A percentile compares a stretch with the other conserved stretches of the same genome.
These are phyloP conservation scores for Nepenthes alata DNA, from an alignment of 179 eudicot genomes.

Conservation along the genomic window DNA sequence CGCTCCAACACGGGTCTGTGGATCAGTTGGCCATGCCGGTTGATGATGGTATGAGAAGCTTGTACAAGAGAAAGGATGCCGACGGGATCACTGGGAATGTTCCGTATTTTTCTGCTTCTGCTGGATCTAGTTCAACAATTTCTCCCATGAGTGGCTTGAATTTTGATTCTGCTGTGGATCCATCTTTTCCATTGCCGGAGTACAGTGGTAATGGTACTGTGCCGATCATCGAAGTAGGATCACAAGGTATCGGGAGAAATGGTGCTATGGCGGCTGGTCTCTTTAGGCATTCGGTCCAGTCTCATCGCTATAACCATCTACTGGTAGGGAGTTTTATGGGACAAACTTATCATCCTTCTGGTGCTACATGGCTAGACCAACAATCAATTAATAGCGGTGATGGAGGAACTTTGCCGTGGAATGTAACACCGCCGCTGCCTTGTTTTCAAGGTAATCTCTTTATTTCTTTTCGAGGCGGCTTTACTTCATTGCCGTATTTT, in stretches of 20 bases:
- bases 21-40: slow-evolving; percentile 37
- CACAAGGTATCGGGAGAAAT: slow-evolving; percentile 32
- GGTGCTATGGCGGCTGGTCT: slow-evolving; percentile 37
- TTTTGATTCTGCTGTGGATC: slow-evolving; percentile 42
- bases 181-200: slow-evolving; percentile 35
- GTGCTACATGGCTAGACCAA: slow-evolving; percentile 53
- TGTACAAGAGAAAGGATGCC: slow-evolving; percentile 59
- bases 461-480: not conserved
- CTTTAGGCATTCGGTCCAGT: slow-evolving; percentile 29
- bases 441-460: slow-evolving; percentile 49
- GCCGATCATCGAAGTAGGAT: slow-evolving; percentile 32
- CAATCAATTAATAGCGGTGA: slow-evolving; percentile 33
- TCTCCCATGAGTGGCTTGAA: slow-evolving; percentile 31
- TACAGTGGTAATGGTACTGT: slow-evolving; percentile 31
- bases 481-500: not conserved
- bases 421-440: slow-evolving; percentile 41
- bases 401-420: slow-evolving; percentile 38
- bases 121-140: slow-evolving; percentile 58
- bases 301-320: slow-evolving; percentile 32
- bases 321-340: slow-evolving; percentile 44
- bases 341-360: slow-evolving; percentile 42
- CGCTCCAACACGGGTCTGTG: slow-evolving; percentile 35
- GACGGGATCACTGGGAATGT: slow-evolving; percentile 38
- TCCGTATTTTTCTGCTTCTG: slow-evolving; percentile 39
- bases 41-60: slow-evolving; percentile 34